These are phyloP conservation scores for Fusarium sp. DNA, from an alignment of 2,329 filamentous ascomycete genomes.

Conservation along the genomic window DNA sequence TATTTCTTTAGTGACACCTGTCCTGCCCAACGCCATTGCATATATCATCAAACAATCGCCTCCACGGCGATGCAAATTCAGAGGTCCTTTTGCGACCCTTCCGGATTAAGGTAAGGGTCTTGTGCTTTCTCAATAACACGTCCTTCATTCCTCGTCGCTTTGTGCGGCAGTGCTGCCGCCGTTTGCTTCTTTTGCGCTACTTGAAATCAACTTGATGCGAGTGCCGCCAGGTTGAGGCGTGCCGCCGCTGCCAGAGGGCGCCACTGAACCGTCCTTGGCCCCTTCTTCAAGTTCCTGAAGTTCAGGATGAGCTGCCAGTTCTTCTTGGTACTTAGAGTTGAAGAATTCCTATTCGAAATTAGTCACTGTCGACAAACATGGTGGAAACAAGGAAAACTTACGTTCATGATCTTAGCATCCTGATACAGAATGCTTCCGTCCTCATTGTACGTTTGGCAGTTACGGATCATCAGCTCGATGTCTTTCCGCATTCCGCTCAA, in stretches of 20 bases:
- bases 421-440: conserved; percentile 91
- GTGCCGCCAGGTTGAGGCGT: conserved; percentile 74
- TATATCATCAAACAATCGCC: conserved; percentile 49
- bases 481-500: conserved; percentile 85
- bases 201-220: conserved; percentile 76
- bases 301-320: conserved; percentile 65
- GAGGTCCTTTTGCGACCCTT: conserved; percentile 18
- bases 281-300: conserved; percentile 67
- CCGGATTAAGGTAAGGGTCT: conserved; percentile 4
- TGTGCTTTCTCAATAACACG: conserved; percentile 5
- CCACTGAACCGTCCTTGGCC: conserved; percentile 53
- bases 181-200: conserved; percentile 53
- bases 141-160: conserved; percentile 65
- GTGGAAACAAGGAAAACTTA: conserved; percentile 53
- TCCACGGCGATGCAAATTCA: conserved; percentile 31
- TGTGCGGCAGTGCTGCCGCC: conserved; percentile 56
- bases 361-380: conserved; percentile 39
- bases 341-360: conserved; percentile 66
- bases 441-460: conserved; percentile 96
- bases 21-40: conserved; percentile 49
- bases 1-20: conserved; percentile 42
- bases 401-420: conserved; percentile 93
- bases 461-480: conserved; percentile 85
- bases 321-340: conserved; percentile 64
- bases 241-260: conserved; percentile 68